These are phyloP conservation scores for Lasiodiplodia sp. DNA, from an alignment of 2,329 filamentous ascomycete species.

Conservation along the genomic window DNA sequence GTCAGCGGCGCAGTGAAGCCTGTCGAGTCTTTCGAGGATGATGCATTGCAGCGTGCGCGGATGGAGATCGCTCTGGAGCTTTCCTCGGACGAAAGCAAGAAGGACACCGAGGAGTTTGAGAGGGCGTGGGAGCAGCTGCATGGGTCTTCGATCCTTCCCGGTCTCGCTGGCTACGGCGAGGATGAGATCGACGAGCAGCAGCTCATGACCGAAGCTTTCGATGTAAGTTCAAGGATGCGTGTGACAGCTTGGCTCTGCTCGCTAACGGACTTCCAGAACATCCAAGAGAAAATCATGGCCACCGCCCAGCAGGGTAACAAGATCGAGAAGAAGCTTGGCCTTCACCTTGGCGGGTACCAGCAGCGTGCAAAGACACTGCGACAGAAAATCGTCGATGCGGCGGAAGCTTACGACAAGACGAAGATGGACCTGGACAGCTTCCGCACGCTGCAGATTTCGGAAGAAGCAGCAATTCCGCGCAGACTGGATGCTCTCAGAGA, in stretches of 20 bases:
- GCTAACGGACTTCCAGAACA: constrained; percentile 55
- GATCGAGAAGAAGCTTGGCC: constrained; percentile 88
- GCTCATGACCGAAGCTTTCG: constrained; percentile 75
- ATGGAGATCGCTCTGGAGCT: constrained; percentile 77
- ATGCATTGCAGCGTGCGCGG: constrained; percentile 75
- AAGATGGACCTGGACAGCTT: constrained; percentile 76
- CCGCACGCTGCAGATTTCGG: constrained; percentile 76
- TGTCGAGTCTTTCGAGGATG: constrained; percentile 73
- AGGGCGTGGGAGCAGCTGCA: constrained; percentile 60
- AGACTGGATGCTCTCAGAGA: constrained; percentile 78
- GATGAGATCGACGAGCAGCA: constrained; percentile 74
- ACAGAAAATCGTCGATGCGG: constrained; percentile 79
- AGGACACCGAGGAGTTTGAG: constrained; percentile 59
- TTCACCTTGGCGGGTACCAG: constrained; percentile 90
- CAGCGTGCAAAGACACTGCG: constrained; percentile 81
- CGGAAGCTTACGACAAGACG: constrained; percentile 76
- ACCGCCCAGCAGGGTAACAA: constrained; percentile 84
- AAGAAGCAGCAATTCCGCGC: constrained; percentile 76
- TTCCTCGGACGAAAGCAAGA: constrained; percentile 59
- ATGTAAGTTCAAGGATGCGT: constrained; percentile 60
- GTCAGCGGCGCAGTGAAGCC: constrained; percentile 67
- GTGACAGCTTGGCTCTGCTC: constrained; percentile 8
- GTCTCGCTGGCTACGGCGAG: constrained; percentile 80
- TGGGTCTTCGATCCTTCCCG: constrained; percentile 66
- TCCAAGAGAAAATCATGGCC: constrained; percentile 75